phyloP scores from a whole-genome alignment of 148 eudicot species.

The Amaranthus cruentus region DNA sequence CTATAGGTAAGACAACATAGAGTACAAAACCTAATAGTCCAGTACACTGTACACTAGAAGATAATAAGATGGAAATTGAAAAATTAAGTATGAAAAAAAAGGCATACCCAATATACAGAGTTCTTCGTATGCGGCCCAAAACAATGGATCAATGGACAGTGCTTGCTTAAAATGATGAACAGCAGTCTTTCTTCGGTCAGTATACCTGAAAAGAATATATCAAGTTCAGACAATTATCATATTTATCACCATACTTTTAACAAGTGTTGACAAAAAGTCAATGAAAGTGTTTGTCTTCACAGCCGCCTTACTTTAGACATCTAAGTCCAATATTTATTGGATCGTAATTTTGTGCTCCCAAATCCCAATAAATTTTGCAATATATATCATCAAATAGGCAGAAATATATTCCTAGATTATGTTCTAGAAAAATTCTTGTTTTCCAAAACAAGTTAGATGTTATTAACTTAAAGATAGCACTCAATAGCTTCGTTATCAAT shows the following conservation, averaged over 20 bases:
- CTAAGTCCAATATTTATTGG: too few relatives aligned
- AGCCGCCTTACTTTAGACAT: too few relatives aligned
- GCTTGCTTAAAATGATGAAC: slow-evolving; percentile 91
- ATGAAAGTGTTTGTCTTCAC: too few relatives aligned
- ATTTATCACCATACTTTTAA: not conserved
- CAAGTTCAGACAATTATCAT: not conserved
- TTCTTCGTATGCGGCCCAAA: slow-evolving; percentile 98
- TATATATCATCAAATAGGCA: too few relatives aligned
- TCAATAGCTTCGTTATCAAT: too few relatives aligned
- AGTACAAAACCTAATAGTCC: slow-evolving; percentile 3
- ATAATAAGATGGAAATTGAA: not conserved
- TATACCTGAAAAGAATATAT: slow-evolving; percentile 53
- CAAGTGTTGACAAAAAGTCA: not conserved
- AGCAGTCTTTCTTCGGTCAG: slow-evolving; percentile 75
- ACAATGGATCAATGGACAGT: slow-evolving; percentile 72
- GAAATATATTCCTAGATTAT: too few relatives aligned
- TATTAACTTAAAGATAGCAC: too few relatives aligned
- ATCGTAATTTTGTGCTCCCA: too few relatives aligned
- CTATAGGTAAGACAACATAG: slow-evolving; percentile 3
- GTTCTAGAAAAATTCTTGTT: too few relatives aligned
- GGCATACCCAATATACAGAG: slow-evolving; percentile 77
- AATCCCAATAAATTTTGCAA: too few relatives aligned
- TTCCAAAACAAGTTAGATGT: too few relatives aligned
- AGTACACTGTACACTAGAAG: not conserved
- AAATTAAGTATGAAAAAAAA: not conserved